phyloP scores from a whole-genome alignment of 441 rosid species.

The Pelargonium fulgidum region DNA sequence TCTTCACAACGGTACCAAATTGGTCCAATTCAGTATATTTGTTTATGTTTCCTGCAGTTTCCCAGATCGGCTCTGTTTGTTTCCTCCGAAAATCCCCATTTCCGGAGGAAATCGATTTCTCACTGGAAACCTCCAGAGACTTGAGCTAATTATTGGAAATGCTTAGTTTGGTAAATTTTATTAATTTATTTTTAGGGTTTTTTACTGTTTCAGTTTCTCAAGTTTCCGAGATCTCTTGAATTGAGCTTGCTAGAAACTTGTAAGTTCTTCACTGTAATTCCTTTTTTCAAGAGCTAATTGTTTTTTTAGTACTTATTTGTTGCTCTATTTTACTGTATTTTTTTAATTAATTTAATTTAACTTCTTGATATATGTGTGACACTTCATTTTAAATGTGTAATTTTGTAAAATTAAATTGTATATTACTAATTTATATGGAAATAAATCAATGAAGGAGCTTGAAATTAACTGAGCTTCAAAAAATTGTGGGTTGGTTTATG shows the following conservation, averaged over 20 bases:
- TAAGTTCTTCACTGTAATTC: slow-evolving; percentile 12
- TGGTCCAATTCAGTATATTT: slow-evolving; percentile 1
- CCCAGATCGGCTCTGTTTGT: slow-evolving; percentile 20
- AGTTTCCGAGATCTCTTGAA: slow-evolving; percentile 25
- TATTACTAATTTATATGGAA: no score
- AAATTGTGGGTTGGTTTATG: no score
- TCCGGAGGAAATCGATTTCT: slow-evolving; percentile 10
- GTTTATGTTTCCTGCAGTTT: slow-evolving; percentile 7
- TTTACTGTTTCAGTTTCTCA: slow-evolving; percentile 17
- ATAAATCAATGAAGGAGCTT: no score
- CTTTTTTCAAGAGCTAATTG: background rate
- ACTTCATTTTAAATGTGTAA: no score
- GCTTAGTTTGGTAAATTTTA: slow-evolving; percentile 9
- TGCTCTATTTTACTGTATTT: no score
- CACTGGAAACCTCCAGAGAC: background rate
- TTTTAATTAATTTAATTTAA: no score
- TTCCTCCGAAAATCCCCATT: slow-evolving; percentile 14
- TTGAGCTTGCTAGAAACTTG: slow-evolving; percentile 22
- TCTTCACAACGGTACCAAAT: background rate
- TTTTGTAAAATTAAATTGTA: no score
- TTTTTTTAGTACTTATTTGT: no score
- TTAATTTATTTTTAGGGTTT: background rate
- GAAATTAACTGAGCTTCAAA: no score
- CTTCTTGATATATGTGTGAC: no score
- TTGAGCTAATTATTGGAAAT: slow-evolving; percentile 4